These are phyloP conservation scores for Dactylonectria macrodidyma DNA, from an alignment of 2,329 filamentous ascomycete species.

Conservation along the genomic window DNA sequence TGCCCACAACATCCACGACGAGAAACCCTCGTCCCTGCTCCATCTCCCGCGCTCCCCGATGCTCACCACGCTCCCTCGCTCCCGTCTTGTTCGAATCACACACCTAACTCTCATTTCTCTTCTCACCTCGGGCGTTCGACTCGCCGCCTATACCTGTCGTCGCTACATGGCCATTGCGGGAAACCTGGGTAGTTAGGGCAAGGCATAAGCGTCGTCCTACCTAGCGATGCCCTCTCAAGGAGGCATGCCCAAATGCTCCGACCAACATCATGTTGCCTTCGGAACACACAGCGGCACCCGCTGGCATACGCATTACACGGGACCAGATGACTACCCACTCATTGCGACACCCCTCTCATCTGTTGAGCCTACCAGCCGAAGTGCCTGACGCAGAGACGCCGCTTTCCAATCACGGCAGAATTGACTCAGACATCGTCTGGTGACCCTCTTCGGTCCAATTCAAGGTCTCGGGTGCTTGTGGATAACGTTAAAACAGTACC, in stretches of 20 bases:
- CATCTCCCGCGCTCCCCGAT: neutral
- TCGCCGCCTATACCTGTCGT: slow-evolving; percentile 4
- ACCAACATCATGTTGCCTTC: slow-evolving; percentile 1
- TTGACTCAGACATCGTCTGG: neutral
- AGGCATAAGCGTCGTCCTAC: neutral
- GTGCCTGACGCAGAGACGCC: neutral
- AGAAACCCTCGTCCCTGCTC: neutral
- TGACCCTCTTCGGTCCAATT: neutral
- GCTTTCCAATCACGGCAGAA: slow-evolving; percentile 2
- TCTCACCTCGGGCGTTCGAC: neutral
- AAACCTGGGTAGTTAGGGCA: slow-evolving; percentile 6
- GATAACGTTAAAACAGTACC: neutral
- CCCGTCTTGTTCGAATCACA: neutral
- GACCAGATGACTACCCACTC: neutral
- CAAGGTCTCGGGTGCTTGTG: neutral
- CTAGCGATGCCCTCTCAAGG: neutral
- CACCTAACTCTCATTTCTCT: slow-evolving; percentile 6
- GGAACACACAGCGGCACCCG: slow-evolving; percentile 5
- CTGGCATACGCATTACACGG: neutral
- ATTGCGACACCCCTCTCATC: slow-evolving; percentile 2
- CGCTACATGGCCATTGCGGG: neutral
- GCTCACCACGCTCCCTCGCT: neutral
- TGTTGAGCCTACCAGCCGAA: slow-evolving; percentile 1
- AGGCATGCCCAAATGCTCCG: neutral
- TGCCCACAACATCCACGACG: too few relatives aligned